Percentiles rank a stretch among this genome's conserved stretches.
Evolutionary conservation across 2,329 filamentous ascomycete species (phyloP).

Genomic region (Ascocoryne sarcoides): DNA sequence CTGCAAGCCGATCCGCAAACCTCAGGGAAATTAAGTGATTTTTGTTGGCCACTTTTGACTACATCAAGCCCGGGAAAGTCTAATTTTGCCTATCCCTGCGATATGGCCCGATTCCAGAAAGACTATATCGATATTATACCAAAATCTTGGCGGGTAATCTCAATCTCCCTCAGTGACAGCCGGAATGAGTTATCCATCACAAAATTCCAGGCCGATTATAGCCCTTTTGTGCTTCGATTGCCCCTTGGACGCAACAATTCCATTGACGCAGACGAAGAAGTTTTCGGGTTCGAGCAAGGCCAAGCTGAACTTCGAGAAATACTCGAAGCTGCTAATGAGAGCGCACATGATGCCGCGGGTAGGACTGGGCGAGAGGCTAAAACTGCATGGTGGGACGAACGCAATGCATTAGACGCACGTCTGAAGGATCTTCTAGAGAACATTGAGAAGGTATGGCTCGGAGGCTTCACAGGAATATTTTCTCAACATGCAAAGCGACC

Average conservation of each 20-base stretch:
- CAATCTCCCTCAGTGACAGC: constrained; percentile 73
- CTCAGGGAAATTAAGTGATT: constrained; percentile 20
- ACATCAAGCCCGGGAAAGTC: constrained; percentile 37
- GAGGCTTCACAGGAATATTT: constrained; percentile 91
- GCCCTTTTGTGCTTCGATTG: constrained; percentile 78
- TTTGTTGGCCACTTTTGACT: constrained; percentile 37
- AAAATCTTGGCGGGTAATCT: constrained; percentile 73
- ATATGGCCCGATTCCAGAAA: constrained; percentile 56
- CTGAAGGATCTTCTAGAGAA: constrained; percentile 72
- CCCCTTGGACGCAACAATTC: constrained; percentile 77
- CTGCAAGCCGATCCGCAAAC: constrained; percentile 28
- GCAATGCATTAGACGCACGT: constrained; percentile 69
- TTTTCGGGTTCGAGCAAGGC: constrained; percentile 77
- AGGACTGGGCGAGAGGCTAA: constrained; percentile 68
- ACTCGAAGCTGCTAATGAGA: constrained; percentile 71
- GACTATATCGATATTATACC: constrained; percentile 85
- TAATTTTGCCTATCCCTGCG: constrained; percentile 32
- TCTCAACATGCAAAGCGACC: constrained; percentile 59
- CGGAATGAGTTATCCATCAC: constrained; percentile 80
- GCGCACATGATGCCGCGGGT: constrained; percentile 65
- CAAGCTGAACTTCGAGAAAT: constrained; percentile 75
- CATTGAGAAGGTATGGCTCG: constrained; percentile 89
- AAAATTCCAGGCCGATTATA: constrained; percentile 66
- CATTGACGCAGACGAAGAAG: constrained; percentile 68
- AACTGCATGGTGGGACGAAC: constrained; percentile 80